Percentiles rank a stretch among this genome's conserved stretches.
Conservation (phyloP, 2,329 filamentous ascomycete species). For the Lecanosticta acicola region DNA sequence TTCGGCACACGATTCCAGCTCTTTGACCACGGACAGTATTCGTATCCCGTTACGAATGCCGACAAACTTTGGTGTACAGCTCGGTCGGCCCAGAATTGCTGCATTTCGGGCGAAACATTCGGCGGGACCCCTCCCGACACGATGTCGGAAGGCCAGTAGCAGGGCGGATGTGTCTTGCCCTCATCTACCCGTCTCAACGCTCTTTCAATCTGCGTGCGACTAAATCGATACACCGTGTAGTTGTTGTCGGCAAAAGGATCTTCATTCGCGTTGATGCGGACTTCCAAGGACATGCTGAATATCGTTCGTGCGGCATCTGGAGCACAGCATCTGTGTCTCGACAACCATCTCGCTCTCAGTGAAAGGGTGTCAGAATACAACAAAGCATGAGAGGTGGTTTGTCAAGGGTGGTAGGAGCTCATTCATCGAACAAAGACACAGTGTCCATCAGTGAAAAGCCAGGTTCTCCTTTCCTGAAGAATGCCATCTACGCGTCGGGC, state of each 20-base stretch:
- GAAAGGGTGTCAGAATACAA: too few relatives aligned
- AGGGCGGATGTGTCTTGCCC: not conserved
- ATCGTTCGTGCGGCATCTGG: not conserved
- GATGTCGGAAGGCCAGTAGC: slow-evolving; percentile 4
- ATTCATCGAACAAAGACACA: too few relatives aligned
- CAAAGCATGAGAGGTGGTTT: too few relatives aligned
- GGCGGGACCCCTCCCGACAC: slow-evolving; percentile 1
- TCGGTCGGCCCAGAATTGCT: not conserved
- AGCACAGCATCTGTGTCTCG: not conserved
- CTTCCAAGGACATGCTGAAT: not conserved
- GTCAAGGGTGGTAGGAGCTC: too few relatives aligned
- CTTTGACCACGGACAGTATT: not conserved
- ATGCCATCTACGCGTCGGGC: too few relatives aligned
- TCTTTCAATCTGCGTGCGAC: not conserved
- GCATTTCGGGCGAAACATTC: not conserved
- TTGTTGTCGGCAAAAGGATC: not conserved
- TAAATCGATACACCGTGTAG: not conserved
- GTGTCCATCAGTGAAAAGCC: too few relatives aligned
- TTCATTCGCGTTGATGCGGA: not conserved
- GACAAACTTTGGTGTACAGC: not conserved
- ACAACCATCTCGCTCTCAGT: too few relatives aligned
- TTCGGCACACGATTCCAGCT: not conserved
- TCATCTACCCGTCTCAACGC: not conserved
- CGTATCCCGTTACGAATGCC: not conserved
- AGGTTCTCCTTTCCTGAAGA: too few relatives aligned